Conservation (phyloP, 306 rosid genomes). For the Purshia tridentata region DNA sequence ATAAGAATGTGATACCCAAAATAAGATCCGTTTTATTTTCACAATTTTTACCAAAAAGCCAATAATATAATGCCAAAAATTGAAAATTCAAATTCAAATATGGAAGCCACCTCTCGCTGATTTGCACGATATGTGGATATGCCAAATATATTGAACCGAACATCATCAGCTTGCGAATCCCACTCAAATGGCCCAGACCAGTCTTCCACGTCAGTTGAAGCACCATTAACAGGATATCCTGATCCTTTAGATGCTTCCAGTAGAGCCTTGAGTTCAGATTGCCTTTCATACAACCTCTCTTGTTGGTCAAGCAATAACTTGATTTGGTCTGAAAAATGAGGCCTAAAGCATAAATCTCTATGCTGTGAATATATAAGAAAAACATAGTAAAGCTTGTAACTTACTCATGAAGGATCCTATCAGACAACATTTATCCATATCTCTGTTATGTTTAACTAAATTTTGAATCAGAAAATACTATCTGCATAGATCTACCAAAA, state of each 20-base stretch:
- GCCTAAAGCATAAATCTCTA: not conserved
- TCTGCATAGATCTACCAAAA: too few relatives aligned
- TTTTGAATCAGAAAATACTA: too few relatives aligned
- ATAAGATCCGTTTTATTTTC: not conserved
- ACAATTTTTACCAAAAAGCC: not conserved
- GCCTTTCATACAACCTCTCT: conserved; percentile 68
- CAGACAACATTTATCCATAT: too few relatives aligned
- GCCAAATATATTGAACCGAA: conserved; percentile 79
- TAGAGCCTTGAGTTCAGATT: conserved; percentile 66
- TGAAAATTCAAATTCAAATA: not conserved
- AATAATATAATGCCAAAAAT: not conserved
- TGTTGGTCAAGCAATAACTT: conserved; percentile 64
- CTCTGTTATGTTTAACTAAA: too few relatives aligned
- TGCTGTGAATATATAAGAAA: not conserved
- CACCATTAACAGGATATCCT: conserved; percentile 31
- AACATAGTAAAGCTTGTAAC: not conserved
- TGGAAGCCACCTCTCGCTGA: conserved; percentile 67
- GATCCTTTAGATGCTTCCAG: conserved; percentile 61
- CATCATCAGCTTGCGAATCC: conserved; percentile 82
- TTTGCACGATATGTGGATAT: conserved; percentile 82
- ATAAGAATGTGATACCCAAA: not conserved
- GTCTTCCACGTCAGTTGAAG: conserved; percentile 52
- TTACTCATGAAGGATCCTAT: too few relatives aligned
- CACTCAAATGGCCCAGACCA: conserved; percentile 80
- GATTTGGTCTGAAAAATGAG: conserved; percentile 56